Percentiles rank a stretch among this genome's conserved stretches.
These are phyloP conservation scores for Ophiostoma montium DNA, from an alignment of 2,329 filamentous ascomycete species.

Conservation along the genomic window DNA sequence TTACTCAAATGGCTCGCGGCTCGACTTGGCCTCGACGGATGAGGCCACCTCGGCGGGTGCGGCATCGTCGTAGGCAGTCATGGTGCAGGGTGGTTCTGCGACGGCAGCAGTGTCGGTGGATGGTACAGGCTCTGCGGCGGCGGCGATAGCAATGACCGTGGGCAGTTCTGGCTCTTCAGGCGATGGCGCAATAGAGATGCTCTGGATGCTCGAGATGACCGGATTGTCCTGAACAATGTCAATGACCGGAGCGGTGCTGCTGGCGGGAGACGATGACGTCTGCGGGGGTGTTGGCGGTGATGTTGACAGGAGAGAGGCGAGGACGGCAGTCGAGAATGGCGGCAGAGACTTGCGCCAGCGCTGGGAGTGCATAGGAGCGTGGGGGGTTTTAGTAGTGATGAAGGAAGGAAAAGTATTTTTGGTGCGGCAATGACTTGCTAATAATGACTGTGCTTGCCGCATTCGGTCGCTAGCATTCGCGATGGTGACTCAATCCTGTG, in stretches of 20 bases:
- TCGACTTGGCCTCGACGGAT: not conserved
- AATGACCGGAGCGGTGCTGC: not conserved
- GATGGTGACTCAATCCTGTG: conserved; percentile 2
- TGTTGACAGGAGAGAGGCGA: not conserved
- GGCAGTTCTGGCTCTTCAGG: not conserved
- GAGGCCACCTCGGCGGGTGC: not conserved
- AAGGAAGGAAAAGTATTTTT: no score
- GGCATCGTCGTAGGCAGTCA: conserved; percentile 4
- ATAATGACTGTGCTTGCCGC: not conserved
- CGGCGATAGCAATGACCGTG: no score
- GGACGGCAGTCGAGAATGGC: conserved; percentile 2
- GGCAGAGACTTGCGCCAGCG: conserved; percentile 1
- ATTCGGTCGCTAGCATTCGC: not conserved
- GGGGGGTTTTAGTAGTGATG: not conserved
- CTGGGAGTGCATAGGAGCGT: conserved; percentile 4
- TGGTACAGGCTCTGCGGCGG: no score
- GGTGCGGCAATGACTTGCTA: no score
- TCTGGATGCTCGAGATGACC: not conserved
- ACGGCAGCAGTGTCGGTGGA: not conserved
- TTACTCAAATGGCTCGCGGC: conserved; percentile 1
- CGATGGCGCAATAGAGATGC: not conserved
- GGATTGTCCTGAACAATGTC: not conserved
- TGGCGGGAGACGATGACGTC: not conserved
- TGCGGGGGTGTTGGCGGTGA: not conserved
- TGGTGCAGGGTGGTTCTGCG: not conserved